Evolutionary conservation across 2,329 filamentous ascomycete species (phyloP).

Genomic region (Rachicladosporium sp.): DNA sequence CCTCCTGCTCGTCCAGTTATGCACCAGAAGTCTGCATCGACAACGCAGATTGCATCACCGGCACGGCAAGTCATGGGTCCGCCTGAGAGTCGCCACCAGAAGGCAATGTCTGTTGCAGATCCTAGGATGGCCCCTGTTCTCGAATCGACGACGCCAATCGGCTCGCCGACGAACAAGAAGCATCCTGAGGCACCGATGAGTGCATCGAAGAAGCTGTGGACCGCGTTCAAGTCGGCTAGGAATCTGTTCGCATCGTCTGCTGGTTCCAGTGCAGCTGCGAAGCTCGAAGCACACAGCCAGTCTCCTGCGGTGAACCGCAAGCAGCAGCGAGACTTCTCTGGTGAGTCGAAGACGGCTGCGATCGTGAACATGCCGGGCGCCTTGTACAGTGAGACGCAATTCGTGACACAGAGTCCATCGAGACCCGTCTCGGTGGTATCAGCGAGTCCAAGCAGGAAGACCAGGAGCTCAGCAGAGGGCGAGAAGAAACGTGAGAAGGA

Average conservation of each 20-base stretch:
- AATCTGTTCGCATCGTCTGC: slow-evolving; percentile 70
- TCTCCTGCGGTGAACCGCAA: slow-evolving; percentile 14
- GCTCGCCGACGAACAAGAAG: slow-evolving; percentile 40
- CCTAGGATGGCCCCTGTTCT: slow-evolving; percentile 26
- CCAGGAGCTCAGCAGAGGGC: slow-evolving; percentile 47
- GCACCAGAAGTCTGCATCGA: slow-evolving; percentile 25
- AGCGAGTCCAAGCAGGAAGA: slow-evolving; percentile 32
- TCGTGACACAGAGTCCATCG: slow-evolving; percentile 10
- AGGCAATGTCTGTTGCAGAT: slow-evolving; percentile 37
- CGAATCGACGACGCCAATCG: slow-evolving; percentile 42
- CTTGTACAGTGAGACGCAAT: slow-evolving; percentile 18
- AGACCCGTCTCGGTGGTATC: slow-evolving; percentile 17
- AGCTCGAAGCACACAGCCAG: slow-evolving; percentile 35
- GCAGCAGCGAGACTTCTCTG: slow-evolving; percentile 6
- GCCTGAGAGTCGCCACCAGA: slow-evolving; percentile 37
- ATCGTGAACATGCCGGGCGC: slow-evolving; percentile 23
- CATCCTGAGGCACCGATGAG: slow-evolving; percentile 68
- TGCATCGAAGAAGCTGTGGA: slow-evolving; percentile 86
- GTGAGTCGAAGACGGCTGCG: slow-evolving; percentile 9
- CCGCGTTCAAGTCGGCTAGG: slow-evolving; percentile 77
- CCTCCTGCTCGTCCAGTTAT: slow-evolving; percentile 19
- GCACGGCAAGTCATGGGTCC: slow-evolving; percentile 23
- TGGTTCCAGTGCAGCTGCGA: slow-evolving; percentile 45
- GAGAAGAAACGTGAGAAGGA: slow-evolving; percentile 52
- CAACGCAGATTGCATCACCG: slow-evolving; percentile 33